Percentiles rank a stretch among this genome's conserved stretches.
Conservation (phyloP, 2,329 filamentous ascomycete genomes). For the Metarhizium rileyi region DNA sequence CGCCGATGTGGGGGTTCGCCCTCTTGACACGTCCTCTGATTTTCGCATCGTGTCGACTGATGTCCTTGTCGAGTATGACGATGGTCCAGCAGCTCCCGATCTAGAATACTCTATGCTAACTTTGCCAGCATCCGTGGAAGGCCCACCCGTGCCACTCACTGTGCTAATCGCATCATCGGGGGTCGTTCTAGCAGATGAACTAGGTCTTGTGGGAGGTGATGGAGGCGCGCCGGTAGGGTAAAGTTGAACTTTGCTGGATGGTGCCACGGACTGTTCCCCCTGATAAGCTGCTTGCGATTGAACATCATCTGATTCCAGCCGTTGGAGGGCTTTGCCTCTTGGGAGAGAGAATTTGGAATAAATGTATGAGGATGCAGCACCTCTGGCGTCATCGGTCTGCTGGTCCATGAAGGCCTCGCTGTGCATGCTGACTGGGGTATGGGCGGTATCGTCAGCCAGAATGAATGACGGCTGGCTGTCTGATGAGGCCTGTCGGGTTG, state of each 20-base stretch:
- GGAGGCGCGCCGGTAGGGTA: constrained; percentile 41
- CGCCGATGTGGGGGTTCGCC: constrained; percentile 30
- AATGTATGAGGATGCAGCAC: constrained; percentile 63
- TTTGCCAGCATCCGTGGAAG: constrained; percentile 41
- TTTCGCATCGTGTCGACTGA: constrained; percentile 33
- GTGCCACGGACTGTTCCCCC: constrained; percentile 48
- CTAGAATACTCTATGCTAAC: constrained; percentile 35
- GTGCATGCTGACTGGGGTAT: constrained; percentile 63
- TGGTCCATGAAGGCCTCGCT: constrained; percentile 57
- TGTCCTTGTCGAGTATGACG: constrained; percentile 34
- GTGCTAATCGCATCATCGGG: constrained; percentile 27
- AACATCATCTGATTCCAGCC: constrained; percentile 51
- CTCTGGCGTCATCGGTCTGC: constrained; percentile 32
- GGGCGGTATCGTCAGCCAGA: constrained; percentile 52
- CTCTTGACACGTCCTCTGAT: constrained; percentile 41
- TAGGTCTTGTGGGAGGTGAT: constrained; percentile 52
- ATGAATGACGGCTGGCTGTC: constrained; percentile 59
- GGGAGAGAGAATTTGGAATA: constrained; percentile 81
- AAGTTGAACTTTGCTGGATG: constrained; percentile 33
- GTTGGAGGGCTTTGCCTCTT: constrained; percentile 68
- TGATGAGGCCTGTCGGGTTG: constrained; percentile 52
- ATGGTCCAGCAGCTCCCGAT: constrained; percentile 27
- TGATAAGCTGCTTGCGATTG: constrained; percentile 44
- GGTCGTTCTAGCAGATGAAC: constrained; percentile 34
- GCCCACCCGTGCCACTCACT: constrained; percentile 27